These are phyloP conservation scores for Termitomyces sp. DNA, from an alignment of 768 basidiomycete species.

Conservation along the genomic window DNA sequence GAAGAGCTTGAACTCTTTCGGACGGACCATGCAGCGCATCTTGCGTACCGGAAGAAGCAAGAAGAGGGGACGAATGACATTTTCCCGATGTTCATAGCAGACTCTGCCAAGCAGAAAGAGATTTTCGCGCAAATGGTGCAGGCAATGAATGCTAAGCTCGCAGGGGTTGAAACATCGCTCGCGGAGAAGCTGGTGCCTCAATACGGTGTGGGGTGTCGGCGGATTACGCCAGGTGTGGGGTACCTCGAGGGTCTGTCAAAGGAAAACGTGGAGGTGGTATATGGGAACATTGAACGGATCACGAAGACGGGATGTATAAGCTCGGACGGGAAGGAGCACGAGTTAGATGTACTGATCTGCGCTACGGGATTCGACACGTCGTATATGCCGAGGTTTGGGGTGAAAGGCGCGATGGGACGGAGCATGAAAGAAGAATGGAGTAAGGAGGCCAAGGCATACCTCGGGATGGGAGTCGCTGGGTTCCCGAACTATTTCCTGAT, in stretches of 20 bases:
- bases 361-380: conserved; percentile 33
- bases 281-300: conserved; percentile 21
- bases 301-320: conserved; percentile 22
- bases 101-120: conserved; percentile 26
- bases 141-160: conserved; percentile 36
- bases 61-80: conserved; percentile 33
- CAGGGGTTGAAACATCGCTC: conserved; percentile 34
- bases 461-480: conserved; percentile 24
- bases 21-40: conserved; percentile 29
- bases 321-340: conserved; percentile 21
- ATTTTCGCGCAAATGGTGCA: conserved; percentile 19
- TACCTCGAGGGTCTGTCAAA: conserved; percentile 26
- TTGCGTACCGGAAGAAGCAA: conserved; percentile 34
- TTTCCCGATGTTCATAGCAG: conserved; percentile 22
- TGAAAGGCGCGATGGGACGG: conserved; percentile 21
- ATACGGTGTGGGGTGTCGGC: conserved; percentile 28
- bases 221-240: conserved; percentile 27
- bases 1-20: conserved; percentile 36
- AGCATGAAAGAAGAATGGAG: conserved; percentile 26
- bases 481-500: conserved; percentile 30
- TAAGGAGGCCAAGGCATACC: conserved; percentile 22
- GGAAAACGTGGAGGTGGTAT: conserved; percentile 26
- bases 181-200: conserved; percentile 30
- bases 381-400: conserved; percentile 26
- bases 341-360: conserved; percentile 30